Base-by-base conservation (phyloP, 495 filamentous ascomycete genomes). In the Cercophora samala region DNA sequence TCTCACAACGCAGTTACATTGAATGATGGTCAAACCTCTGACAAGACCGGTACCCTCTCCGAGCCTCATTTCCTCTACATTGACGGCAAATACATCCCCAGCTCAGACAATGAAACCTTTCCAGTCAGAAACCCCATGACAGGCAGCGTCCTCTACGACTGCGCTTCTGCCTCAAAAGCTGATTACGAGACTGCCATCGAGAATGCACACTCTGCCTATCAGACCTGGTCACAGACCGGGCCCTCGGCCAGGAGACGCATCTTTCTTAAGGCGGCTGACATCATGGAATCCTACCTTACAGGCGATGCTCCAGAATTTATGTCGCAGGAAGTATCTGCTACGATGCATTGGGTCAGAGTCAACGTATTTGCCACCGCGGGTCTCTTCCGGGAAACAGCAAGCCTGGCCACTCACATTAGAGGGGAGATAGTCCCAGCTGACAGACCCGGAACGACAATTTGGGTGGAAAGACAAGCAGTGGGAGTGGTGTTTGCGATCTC, bases 191-290 rank as follows among this genome's bases (percentile, higher is more conserved):
- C 74, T 24, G 89, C 89, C 32, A 79, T 90, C 56, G 78, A 83
- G 37, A 79, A 84, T 4, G 90, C 91, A 0, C 72, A 87, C 53
- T 79, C 77, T 3, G 90, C 91, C 4, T 89, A 89, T 73, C 83
- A 83, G 26, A 73, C 81, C 46, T 93, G 91, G 91, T 79, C 80
- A 29, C 79, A 83, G 56, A 84, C 82, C 0, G 84, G 83, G 63
- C 84, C 89, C 8, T 78, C 80, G 51, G 75, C 80, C 13, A 86
- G 88, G 61, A 84, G 89, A 42, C 80, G 86, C 51, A 87, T 93
- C 68, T 78, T 94, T 58, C 73, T 87, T n/a, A 85, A 85, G 65
- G 87, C 88, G 15, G 87, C 89, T 15, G 85, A 88, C 13, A 83
- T 92, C 62, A 76, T 94, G 64, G 80, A 85, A 11, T 73, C 75